Evolutionary conservation across 768 basidiomycete species (phyloP), one percentile per base, ranked within the genome.

Genomic region (Cubamyces sp.): DNA sequence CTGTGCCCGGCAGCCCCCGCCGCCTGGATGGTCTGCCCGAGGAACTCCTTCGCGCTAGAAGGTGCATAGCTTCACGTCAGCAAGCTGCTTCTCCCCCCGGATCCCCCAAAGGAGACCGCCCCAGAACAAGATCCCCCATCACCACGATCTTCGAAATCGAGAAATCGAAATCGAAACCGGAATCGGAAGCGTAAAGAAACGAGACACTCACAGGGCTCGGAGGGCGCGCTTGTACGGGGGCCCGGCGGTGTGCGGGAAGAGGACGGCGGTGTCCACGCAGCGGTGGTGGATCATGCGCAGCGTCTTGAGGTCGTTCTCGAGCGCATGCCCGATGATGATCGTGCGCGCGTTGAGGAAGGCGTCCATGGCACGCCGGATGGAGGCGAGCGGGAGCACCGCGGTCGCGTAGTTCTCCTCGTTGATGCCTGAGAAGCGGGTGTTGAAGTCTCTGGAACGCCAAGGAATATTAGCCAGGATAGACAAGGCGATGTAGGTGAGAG

Each of bases 271-370:
- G 69, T 99, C 97, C 30, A 99, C 82, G 62, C 94, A 88, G 63
- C 80, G 84, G 61, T 84, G 81, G 73, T 99, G 97, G 1, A 98
- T 76, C 68, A 98, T 86, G 16, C 97, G 83, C 64, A 99, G 76
- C 8, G 96, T 90, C 72, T 89, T 91, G 66, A 99, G 77, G 72
- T 99, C 97, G 73, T 98, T 98, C 64, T 98, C 96, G 19, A 98
- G 80, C 0, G 88, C 92, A 74, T 91, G 90, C 1, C 96, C 96
- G 57, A 98, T 87, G 39, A 98, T 77, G 65, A 98, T 88, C 0
- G 96, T 98, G 9, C 91, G 78, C 15, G 86, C 77, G 55, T 88
- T 87, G 57, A 98, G 88, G 70, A 91, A 78, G 16, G 79, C 73
- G 63, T 90, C 86, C 11, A 97, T 80, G 0, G 88, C 84, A 51